Percentiles rank a stretch among this genome's conserved stretches.
Evolutionary conservation across 2,329 filamentous ascomycete species (phyloP).

Genomic region (Helicocarpus griseus): DNA sequence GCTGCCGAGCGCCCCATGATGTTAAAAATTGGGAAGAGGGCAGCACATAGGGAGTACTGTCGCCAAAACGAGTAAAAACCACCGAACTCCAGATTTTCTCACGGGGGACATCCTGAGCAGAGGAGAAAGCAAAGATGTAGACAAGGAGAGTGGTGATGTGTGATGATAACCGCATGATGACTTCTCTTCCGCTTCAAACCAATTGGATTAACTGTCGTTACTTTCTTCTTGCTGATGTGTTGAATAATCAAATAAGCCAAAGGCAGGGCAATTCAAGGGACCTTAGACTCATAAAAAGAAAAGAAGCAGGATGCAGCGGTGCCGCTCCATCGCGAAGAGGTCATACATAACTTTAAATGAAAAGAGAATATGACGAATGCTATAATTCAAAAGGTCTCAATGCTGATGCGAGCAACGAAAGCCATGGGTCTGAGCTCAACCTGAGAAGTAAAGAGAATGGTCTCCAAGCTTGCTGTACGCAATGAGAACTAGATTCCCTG

Average conservation of each 20-base stretch:
- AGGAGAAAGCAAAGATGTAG: neutral
- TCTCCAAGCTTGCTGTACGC: neutral
- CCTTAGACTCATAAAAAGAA: too few relatives aligned
- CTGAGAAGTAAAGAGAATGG: neutral
- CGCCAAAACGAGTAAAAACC: constrained; percentile 46
- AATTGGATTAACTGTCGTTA: too few relatives aligned
- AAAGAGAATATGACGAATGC: neutral
- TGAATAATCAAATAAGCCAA: too few relatives aligned
- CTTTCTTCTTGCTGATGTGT: too few relatives aligned
- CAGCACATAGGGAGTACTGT: constrained; percentile 41
- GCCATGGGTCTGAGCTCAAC: neutral
- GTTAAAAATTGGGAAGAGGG: constrained; percentile 35
- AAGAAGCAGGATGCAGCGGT: too few relatives aligned
- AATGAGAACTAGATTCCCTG: too few relatives aligned
- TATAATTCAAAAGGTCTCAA: too few relatives aligned
- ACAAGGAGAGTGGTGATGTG: neutral
- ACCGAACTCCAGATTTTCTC: constrained; percentile 40
- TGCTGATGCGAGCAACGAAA: too few relatives aligned
- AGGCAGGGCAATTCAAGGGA: too few relatives aligned
- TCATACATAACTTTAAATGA: neutral
- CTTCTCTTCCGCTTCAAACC: neutral
- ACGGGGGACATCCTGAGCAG: constrained; percentile 18
- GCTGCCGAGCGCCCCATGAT: constrained; percentile 45
- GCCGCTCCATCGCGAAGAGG: neutral
- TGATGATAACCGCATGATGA: neutral